phyloP scores from a whole-genome alignment of 2,329 filamentous ascomycete genomes.

The Colletotrichum cordylinicola region DNA sequence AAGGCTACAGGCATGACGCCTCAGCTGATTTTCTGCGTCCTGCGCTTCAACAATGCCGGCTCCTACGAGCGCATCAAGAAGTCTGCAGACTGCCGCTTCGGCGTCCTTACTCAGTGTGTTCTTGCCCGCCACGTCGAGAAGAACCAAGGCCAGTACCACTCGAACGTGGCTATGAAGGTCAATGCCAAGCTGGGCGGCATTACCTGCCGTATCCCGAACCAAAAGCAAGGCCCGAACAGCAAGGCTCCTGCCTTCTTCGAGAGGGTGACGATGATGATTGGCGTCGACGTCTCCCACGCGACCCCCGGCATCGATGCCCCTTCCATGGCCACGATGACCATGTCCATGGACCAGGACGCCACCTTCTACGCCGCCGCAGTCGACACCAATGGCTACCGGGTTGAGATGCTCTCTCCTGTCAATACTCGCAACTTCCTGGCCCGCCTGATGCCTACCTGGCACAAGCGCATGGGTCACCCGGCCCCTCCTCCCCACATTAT shows the following conservation, averaged over 20 bases:
- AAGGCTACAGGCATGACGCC: constrained; percentile 62
- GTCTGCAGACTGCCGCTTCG: constrained; percentile 83
- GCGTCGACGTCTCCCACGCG: constrained; percentile 88
- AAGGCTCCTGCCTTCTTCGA: constrained; percentile 42
- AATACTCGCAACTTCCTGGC: constrained; percentile 73
- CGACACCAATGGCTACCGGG: constrained; percentile 82
- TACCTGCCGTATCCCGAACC: constrained; percentile 58
- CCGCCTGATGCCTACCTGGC: constrained; percentile 71
- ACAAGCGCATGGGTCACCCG: constrained; percentile 50
- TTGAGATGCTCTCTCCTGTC: constrained; percentile 75
- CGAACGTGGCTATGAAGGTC: constrained; percentile 95
- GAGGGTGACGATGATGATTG: constrained; percentile 65
- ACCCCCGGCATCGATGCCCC: constrained; percentile 69
- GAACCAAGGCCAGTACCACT: constrained; percentile 82
- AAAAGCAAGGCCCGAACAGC: constrained; percentile 18
- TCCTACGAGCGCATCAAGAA: constrained; percentile 90
- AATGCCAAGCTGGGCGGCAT: constrained; percentile 93
- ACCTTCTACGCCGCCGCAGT: constrained; percentile 80
- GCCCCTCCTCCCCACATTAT: constrained; percentile 73
- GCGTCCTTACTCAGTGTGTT: constrained; percentile 85
- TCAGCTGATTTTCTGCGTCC: constrained; percentile 80
- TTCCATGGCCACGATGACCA: constrained; percentile 88
- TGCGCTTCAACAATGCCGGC: constrained; percentile 73
- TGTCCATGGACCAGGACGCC: constrained; percentile 75
- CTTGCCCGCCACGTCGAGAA: constrained; percentile 72